Conservation (phyloP, 768 basidiomycete species). For the Tylopilus plumbeoviolaceoides region DNA sequence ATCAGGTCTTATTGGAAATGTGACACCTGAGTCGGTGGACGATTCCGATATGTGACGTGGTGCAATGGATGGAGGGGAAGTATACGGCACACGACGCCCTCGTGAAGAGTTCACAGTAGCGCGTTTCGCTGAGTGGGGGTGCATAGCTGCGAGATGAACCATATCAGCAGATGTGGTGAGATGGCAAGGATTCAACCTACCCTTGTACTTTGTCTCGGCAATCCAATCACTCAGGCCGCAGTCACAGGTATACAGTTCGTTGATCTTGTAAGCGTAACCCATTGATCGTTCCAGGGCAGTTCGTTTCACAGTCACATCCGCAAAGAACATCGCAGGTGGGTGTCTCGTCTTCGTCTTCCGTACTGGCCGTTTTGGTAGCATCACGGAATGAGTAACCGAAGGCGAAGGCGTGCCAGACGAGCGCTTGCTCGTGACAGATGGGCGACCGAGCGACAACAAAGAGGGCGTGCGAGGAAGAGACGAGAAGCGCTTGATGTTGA, state of each 20-base stretch:
- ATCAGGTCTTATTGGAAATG: slow-evolving; percentile 78
- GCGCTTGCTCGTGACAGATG: slow-evolving; percentile 19
- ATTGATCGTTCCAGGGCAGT: slow-evolving; percentile 63
- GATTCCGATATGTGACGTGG: slow-evolving; percentile 66
- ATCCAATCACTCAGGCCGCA: slow-evolving; percentile 82
- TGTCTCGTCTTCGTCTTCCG: slow-evolving; percentile 37
- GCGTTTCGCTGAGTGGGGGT: slow-evolving; percentile 26
- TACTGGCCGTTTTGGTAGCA: slow-evolving; percentile 17
- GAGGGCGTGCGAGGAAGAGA: slow-evolving; percentile 69
- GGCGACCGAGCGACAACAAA: slow-evolving; percentile 37
- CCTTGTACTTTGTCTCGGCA: slow-evolving; percentile 47
- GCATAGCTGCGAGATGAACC: slow-evolving; percentile 13
- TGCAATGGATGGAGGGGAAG: slow-evolving; percentile 45
- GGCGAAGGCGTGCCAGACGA: slow-evolving; percentile 25
- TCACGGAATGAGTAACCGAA: slow-evolving; percentile 33
- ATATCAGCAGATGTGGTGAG: slow-evolving; percentile 2
- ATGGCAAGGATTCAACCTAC: slow-evolving; percentile 33
- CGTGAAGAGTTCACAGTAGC: slow-evolving; percentile 18
- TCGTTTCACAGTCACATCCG: slow-evolving; percentile 55
- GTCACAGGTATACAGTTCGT: slow-evolving; percentile 71
- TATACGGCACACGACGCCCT: slow-evolving; percentile 32
- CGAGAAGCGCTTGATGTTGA: slow-evolving; percentile 42
- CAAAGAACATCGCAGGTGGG: slow-evolving; percentile 68
- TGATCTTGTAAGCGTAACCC: slow-evolving; percentile 79
- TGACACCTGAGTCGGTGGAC: slow-evolving; percentile 70